A percentile compares a stretch with the other conserved stretches of the same genome.
These are phyloP conservation scores for Xerocomus spinulosus DNA, from an alignment of 768 basidiomycete species.

Conservation along the genomic window DNA sequence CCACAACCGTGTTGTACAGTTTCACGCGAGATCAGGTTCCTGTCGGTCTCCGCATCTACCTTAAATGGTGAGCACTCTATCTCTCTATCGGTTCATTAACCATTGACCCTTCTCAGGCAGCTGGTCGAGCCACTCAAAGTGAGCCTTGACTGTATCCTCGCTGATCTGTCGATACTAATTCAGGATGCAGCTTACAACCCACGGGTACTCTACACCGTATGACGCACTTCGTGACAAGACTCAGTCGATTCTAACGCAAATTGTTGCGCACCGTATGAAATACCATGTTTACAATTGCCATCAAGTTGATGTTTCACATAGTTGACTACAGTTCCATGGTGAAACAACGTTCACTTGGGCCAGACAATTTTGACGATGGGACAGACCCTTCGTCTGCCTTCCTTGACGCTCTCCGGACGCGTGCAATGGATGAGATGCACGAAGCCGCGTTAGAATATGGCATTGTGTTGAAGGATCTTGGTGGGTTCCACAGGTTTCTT, in stretches of 20 bases:
- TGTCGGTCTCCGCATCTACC: slow-evolving; percentile 76
- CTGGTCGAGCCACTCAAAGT: slow-evolving; percentile 49
- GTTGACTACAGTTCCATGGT: slow-evolving; percentile 60
- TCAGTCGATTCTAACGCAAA: slow-evolving; percentile 82
- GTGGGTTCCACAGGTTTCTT: slow-evolving; percentile 31
- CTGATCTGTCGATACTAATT: slow-evolving; percentile 37
- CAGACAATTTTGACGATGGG: slow-evolving; percentile 68
- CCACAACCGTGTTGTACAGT: slow-evolving; percentile 31
- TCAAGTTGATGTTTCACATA: slow-evolving; percentile 16
- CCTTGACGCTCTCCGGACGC: slow-evolving; percentile 73
- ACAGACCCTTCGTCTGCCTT: slow-evolving; percentile 70
- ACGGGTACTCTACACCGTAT: slow-evolving; percentile 82
- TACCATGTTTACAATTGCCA: not conserved
- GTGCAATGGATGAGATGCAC: slow-evolving; percentile 85
- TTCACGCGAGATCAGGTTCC: slow-evolving; percentile 87
- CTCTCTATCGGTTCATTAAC: not conserved
- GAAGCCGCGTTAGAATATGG: slow-evolving; percentile 80
- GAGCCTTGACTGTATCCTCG: not conserved
- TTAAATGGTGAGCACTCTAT: slow-evolving; percentile 56
- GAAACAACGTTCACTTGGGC: slow-evolving; percentile 75
- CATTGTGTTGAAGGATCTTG: slow-evolving; percentile 76
- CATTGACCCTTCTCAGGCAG: slow-evolving; percentile 33
- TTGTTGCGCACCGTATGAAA: slow-evolving; percentile 69
- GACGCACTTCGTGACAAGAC: slow-evolving; percentile 78
- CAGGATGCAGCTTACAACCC: slow-evolving; percentile 60